phyloP scores from a whole-genome alignment of 2,329 filamentous ascomycete genomes.

The Cryphonectria nitschkei region DNA sequence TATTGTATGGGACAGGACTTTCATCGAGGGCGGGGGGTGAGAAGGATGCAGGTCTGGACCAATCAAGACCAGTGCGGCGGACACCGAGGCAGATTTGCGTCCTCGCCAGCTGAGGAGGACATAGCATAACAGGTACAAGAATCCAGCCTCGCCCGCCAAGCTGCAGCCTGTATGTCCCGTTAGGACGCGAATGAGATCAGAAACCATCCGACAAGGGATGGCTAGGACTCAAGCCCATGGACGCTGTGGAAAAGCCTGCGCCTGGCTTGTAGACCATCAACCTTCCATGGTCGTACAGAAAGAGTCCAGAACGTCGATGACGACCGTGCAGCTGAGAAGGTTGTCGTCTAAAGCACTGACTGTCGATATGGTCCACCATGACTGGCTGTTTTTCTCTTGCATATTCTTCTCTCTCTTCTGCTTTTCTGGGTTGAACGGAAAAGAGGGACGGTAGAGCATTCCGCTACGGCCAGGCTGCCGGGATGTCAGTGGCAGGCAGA shows the following conservation, averaged over 20 bases:
- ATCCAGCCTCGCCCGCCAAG: neutral
- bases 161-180: neutral
- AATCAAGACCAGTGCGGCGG: conserved; percentile 18
- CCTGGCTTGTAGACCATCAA: neutral
- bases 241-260: neutral
- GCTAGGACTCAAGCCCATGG: neutral
- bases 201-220: neutral
- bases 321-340: neutral
- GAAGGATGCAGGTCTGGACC: conserved; percentile 19
- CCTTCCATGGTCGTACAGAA: neutral
- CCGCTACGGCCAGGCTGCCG: neutral
- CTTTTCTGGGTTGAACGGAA: neutral
- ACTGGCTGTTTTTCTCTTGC: too few relatives aligned
- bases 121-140: neutral
- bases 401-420: too few relatives aligned
- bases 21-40: neutral
- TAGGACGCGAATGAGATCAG: neutral
- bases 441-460: neutral
- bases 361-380: too few relatives aligned
- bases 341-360: neutral
- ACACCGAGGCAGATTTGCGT: conserved; percentile 20
- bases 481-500: neutral
- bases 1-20: neutral
- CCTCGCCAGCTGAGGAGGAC: neutral
- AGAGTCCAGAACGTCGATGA: neutral